These are phyloP conservation scores for Ustilago cynodontis DNA, from an alignment of 1,284 basidiomycete genomes.

Conservation along the genomic window DNA sequence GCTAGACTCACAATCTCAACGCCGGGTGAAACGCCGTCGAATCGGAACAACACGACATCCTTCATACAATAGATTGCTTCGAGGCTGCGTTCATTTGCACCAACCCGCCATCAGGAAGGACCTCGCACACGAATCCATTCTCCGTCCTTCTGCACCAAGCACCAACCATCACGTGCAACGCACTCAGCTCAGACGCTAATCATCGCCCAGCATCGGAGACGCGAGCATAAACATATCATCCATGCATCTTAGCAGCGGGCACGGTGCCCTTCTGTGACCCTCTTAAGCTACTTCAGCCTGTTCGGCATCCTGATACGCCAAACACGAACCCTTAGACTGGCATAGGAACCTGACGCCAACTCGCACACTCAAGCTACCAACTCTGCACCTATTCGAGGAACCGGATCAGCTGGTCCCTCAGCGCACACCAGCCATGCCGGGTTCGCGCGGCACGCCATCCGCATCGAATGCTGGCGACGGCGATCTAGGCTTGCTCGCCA, in stretches of 20 bases:
- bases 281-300: background rate
- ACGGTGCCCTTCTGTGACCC: constrained; percentile 1
- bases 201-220: no score
- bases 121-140: background rate
- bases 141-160: background rate
- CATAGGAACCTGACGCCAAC: background rate
- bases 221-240: background rate
- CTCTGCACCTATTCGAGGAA: background rate
- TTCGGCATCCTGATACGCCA: background rate
- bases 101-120: background rate
- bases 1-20: no score
- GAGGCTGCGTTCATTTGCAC: background rate
- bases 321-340: background rate
- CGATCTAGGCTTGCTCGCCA: constrained; percentile 43
- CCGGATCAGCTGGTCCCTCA: background rate
- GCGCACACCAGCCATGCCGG: constrained; percentile 9
- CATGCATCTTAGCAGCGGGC: background rate
- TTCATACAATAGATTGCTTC: background rate
- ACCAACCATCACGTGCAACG: no score
- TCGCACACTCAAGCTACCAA: background rate
- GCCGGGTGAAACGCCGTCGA: no score
- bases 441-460: constrained; percentile 8
- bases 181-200: no score
- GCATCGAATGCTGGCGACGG: constrained; percentile 37
- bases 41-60: background rate